These are phyloP conservation scores for Fusarium hainanense DNA, from an alignment of 2,329 filamentous ascomycete species.

Conservation along the genomic window DNA sequence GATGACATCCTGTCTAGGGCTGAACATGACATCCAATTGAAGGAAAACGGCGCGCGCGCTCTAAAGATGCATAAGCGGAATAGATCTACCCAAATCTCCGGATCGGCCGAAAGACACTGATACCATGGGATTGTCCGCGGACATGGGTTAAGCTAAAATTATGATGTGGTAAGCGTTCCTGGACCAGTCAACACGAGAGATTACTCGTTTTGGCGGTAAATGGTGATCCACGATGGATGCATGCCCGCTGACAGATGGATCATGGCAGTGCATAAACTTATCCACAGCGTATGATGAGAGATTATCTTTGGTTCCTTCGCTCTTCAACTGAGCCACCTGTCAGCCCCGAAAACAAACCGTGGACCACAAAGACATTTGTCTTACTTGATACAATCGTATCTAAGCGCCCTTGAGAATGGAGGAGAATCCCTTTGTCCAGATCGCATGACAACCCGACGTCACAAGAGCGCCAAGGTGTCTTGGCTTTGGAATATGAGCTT, in stretches of 20 bases:
- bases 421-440: background rate
- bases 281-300: background rate
- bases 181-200: slow-evolving; percentile 13
- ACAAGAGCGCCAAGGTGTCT: slow-evolving; percentile 28
- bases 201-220: background rate
- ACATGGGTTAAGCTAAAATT: slow-evolving; percentile 2
- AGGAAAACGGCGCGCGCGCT: background rate
- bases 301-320: background rate
- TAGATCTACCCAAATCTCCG: background rate
- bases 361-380: background rate
- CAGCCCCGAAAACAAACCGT: too few species aligned
- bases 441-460: slow-evolving; percentile 1
- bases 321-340: too few species aligned
- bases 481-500: slow-evolving; percentile 24
- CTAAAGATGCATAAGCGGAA: background rate
- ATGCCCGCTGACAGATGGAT: slow-evolving; percentile 27
- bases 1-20: background rate
- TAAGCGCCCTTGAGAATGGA: slow-evolving; percentile 1
- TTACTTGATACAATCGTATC: background rate
- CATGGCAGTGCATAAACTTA: slow-evolving; percentile 20
- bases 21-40: slow-evolving; percentile 3
- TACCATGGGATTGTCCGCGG: slow-evolving; percentile 2
- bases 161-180: slow-evolving; percentile 8
- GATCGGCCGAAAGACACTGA: slow-evolving; percentile 18
- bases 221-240: slow-evolving; percentile 18